Conservation (phyloP, 768 basidiomycete genomes). For the Tulasnella sp. region DNA sequence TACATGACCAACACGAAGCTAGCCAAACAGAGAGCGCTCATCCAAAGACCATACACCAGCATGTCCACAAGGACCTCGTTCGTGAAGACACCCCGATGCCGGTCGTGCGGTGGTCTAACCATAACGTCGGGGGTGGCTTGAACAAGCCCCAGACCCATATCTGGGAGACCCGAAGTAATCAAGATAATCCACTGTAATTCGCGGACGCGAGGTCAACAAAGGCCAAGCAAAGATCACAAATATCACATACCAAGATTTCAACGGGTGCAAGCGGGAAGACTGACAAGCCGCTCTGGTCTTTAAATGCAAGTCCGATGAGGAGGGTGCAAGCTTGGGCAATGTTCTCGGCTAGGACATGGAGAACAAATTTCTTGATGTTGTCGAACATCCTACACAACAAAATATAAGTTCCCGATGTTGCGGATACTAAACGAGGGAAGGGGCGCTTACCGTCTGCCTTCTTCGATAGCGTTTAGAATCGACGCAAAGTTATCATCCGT, state of each 20-base stretch:
- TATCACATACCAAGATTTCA: slow-evolving; percentile 36
- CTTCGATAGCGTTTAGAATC: slow-evolving; percentile 60
- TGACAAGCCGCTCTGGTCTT: slow-evolving; percentile 46
- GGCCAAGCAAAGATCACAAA: not conserved
- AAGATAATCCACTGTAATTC: slow-evolving; percentile 48
- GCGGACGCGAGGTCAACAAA: not conserved
- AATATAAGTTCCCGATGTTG: not conserved
- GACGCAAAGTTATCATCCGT: slow-evolving; percentile 64
- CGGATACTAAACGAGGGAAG: not conserved
- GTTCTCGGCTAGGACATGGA: slow-evolving; percentile 54
- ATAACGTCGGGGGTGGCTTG: slow-evolving; percentile 52
- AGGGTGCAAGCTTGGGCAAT: slow-evolving; percentile 55
- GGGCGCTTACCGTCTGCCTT: slow-evolving; percentile 60
- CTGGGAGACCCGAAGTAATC: slow-evolving; percentile 52
- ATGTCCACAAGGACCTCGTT: slow-evolving; percentile 40
- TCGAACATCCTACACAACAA: slow-evolving; percentile 41
- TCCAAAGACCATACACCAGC: slow-evolving; percentile 41
- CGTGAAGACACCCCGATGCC: slow-evolving; percentile 42
- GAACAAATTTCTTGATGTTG: slow-evolving; percentile 56
- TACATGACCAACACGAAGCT: slow-evolving; percentile 42
- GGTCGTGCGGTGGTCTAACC: slow-evolving; percentile 43
- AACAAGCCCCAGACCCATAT: slow-evolving; percentile 54
- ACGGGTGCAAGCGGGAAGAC: slow-evolving; percentile 59
- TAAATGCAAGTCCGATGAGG: slow-evolving; percentile 56
- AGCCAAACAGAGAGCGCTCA: slow-evolving; percentile 38